These are phyloP conservation scores for Rhizopus delemar DNA, from an alignment of 371 early-diverging fungal genomes.

Conservation along the genomic window DNA sequence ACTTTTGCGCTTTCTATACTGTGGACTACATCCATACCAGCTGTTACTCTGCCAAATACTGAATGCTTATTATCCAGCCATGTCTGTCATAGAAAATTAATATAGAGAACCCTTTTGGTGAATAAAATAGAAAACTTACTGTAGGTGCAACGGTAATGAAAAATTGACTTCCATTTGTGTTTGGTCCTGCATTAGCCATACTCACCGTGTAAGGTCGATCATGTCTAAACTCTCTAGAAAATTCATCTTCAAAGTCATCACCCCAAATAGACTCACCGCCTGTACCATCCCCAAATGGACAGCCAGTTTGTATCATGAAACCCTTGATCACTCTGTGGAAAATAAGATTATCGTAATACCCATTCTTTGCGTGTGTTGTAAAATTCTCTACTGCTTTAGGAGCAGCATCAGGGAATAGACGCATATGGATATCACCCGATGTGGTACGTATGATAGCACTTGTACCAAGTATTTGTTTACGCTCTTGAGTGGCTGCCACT, in stretches of 20 bases:
- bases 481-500: constrained; percentile 71
- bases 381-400: constrained; percentile 95
- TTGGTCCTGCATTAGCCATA: constrained; percentile 98
- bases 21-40: constrained; percentile 93
- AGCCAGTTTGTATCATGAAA: constrained; percentile 91
- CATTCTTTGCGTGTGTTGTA: constrained; percentile 77
- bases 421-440: constrained; percentile 82
- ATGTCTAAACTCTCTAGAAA: constrained; percentile 76
- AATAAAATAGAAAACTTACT: constrained; percentile 45
- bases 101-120: neutral
- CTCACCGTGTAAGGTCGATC: constrained; percentile 89
- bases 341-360: constrained; percentile 72
- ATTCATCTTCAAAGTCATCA: constrained; percentile 94
- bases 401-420: constrained; percentile 82
- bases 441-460: constrained; percentile 86
- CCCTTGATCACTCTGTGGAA: constrained; percentile 93
- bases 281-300: constrained; percentile 89
- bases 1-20: constrained; percentile 77
- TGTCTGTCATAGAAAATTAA: constrained; percentile 49
- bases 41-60: constrained; percentile 94
- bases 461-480: constrained; percentile 65
- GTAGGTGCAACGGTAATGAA: constrained; percentile 95
- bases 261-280: constrained; percentile 97
- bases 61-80: constrained; percentile 98
- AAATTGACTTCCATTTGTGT: constrained; percentile 95